Conservation (phyloP, 2,329 filamentous ascomycete species). For the Diplodia scrobiculata region DNA sequence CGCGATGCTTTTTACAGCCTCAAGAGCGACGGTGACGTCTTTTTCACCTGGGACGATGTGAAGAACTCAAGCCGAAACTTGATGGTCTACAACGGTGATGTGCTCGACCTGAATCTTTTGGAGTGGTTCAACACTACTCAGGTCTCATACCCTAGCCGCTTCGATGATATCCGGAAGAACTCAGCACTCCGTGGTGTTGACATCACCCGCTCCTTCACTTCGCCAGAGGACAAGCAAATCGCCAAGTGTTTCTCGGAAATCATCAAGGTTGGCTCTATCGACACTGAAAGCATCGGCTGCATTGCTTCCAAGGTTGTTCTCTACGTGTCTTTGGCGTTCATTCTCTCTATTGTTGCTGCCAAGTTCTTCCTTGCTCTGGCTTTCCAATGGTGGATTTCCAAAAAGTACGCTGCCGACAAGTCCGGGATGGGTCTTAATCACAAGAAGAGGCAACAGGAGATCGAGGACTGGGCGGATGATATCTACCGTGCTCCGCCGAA, state of each 20-base stretch:
- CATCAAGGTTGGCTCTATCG: constrained; percentile 92
- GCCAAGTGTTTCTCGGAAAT: constrained; percentile 89
- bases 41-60: constrained; percentile 93
- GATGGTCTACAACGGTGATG: constrained; percentile 90
- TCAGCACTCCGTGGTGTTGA: constrained; percentile 77
- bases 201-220: constrained; percentile 84
- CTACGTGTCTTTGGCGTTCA: constrained; percentile 89
- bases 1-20: constrained; percentile 77
- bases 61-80: constrained; percentile 86
- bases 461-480: constrained; percentile 97
- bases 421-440: constrained; percentile 78
- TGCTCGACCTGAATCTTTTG: constrained; percentile 85
- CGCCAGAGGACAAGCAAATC: constrained; percentile 73
- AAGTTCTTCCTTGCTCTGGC: constrained; percentile 87
- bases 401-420: constrained; percentile 79
- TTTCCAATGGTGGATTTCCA: constrained; percentile 96
- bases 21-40: constrained; percentile 76
- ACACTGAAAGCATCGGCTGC: constrained; percentile 94
- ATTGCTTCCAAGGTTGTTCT: constrained; percentile 97
- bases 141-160: constrained; percentile 73
- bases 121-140: constrained; percentile 85
- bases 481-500: constrained; percentile 90
- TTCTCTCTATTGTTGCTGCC: constrained; percentile 80
- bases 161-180: constrained; percentile 76
- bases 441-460: constrained; percentile 85